These are phyloP conservation scores for Cadophora luteo-olivacea DNA, from an alignment of 2,329 filamentous ascomycete species.

Conservation along the genomic window DNA sequence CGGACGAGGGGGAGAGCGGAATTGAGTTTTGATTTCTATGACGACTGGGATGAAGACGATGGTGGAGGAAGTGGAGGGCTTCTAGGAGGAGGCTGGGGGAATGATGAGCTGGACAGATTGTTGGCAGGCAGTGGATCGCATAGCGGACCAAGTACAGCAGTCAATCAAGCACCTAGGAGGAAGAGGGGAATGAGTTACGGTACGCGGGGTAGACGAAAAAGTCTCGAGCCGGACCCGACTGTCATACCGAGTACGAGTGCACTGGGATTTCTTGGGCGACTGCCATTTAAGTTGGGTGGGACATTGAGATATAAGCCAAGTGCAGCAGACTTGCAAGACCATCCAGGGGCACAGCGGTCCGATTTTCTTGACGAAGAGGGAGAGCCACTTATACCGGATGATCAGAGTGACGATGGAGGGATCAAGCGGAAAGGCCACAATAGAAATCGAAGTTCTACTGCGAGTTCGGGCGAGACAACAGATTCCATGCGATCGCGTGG, in stretches of 20 bases:
- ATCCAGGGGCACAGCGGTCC: slow-evolving; percentile 64
- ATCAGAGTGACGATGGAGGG: slow-evolving; percentile 38
- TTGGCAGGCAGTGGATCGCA: slow-evolving; percentile 70
- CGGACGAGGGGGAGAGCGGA: slow-evolving; percentile 70
- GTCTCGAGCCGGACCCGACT: slow-evolving; percentile 71
- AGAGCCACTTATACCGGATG: slow-evolving; percentile 71
- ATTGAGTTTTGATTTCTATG: slow-evolving; percentile 94
- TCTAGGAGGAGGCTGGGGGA: slow-evolving; percentile 72
- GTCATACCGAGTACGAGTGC: slow-evolving; percentile 89
- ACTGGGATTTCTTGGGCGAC: slow-evolving; percentile 80
- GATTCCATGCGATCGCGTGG: slow-evolving; percentile 88
- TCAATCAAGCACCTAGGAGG: slow-evolving; percentile 68
- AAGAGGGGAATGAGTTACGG: slow-evolving; percentile 92
- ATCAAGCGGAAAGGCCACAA: slow-evolving; percentile 40
- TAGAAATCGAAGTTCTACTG: slow-evolving; percentile 77
- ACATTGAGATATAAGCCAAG: slow-evolving; percentile 88
- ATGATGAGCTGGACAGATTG: slow-evolving; percentile 85
- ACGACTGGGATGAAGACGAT: slow-evolving; percentile 81
- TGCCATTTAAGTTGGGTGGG: slow-evolving; percentile 86
- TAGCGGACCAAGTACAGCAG: slow-evolving; percentile 50
- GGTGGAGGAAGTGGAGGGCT: slow-evolving; percentile 63
- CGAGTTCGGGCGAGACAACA: slow-evolving; percentile 79
- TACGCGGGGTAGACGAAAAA: slow-evolving; percentile 68
- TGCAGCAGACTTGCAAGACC: slow-evolving; percentile 87
- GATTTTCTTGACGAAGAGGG: slow-evolving; percentile 60